Conservation (phyloP, 2,329 filamentous ascomycete species). For the Byssochlamys sp. region DNA sequence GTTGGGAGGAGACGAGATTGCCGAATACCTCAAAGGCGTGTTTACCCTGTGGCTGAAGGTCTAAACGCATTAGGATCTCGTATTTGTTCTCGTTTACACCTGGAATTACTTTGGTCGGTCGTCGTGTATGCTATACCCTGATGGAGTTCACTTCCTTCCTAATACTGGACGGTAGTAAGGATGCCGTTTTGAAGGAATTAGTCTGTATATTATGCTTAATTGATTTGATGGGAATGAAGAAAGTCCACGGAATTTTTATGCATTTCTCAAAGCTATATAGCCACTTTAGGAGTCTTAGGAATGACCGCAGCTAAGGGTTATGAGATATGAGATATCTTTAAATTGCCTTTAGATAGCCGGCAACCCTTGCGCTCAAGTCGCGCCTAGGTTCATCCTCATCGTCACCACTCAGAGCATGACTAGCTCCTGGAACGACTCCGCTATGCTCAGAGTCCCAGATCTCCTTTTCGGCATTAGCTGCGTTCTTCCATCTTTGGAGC, state of each 20-base stretch:
- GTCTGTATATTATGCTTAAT: neutral
- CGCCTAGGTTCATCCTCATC: slow-evolving; percentile 35
- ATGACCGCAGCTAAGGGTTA: neutral
- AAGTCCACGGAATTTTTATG: neutral
- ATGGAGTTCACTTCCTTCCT: neutral
- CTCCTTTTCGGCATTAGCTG: slow-evolving; percentile 25
- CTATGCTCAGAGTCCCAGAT: slow-evolving; percentile 43
- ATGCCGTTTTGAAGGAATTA: neutral
- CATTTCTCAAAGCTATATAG: neutral
- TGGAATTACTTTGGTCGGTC: neutral
- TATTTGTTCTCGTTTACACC: neutral
- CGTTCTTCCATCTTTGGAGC: slow-evolving; percentile 35
- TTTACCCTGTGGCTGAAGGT: slow-evolving; percentile 69
- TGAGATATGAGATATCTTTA: slow-evolving; percentile 1
- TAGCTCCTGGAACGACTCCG: slow-evolving; percentile 40
- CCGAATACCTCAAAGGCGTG: slow-evolving; percentile 86
- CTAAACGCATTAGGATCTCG: slow-evolving; percentile 26
- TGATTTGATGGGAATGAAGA: neutral
- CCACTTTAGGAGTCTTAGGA: neutral
- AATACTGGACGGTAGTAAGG: neutral
- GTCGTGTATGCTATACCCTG: slow-evolving; percentile 5
- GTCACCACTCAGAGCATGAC: slow-evolving; percentile 41
- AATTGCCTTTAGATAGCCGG: slow-evolving; percentile 23
- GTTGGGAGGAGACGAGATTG: slow-evolving; percentile 87
- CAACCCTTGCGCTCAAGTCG: slow-evolving; percentile 26